Base-by-base conservation (phyloP, 305 asterid species). In the Striga hermonthica region DNA sequence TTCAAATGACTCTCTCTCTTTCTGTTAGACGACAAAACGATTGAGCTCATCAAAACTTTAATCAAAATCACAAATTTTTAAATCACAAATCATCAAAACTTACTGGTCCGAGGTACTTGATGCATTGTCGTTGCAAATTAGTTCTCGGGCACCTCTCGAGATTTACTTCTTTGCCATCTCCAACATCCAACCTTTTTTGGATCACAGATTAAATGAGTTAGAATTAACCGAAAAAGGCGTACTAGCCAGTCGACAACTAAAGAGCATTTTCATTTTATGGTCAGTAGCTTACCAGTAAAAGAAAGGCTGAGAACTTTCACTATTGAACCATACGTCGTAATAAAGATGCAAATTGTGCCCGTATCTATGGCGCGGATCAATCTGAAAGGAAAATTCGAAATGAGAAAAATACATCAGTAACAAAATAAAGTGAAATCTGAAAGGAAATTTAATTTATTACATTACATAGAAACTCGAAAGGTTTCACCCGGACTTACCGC, bases 351-450 rank as follows among this genome's bases (percentile, higher is more conserved):
- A 80, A 70, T 93, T 93, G 84, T 90, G 97, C 0, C 98, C 98
- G 54, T 93, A 93, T 1, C 97, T 88, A 68, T 93, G 98, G 52
- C 97, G 96, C 54, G 97, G 98, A 81, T 93, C 98, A 80, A 90
- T 90, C 98, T 93, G 73, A 59, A 59, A 66, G 13, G 72, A 3
- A 53, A 64, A 35, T 8, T 3, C 4, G 50, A 13, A 45, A 14
- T 5, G 10, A 40, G 14, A 3, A 31, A 6, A 11, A 66, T 31
- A 3, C 47, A 55, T 55, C 0, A 22, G 15, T 22, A 2, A 16
- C 3, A 49, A 22, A 10, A 74, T 39, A 4, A 16, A 22, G 31
- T 22, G 47, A 41, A 41, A 10, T 10, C 9, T 41, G 47, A 41
- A 1, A 0, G 10, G 2, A 41, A 10, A 41, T 10, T 41, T 41